Evolutionary conservation across 2,329 filamentous ascomycete species (phyloP), one percentile per base, ranked within the genome.

Genomic region (Delphinella strobiligena): DNA sequence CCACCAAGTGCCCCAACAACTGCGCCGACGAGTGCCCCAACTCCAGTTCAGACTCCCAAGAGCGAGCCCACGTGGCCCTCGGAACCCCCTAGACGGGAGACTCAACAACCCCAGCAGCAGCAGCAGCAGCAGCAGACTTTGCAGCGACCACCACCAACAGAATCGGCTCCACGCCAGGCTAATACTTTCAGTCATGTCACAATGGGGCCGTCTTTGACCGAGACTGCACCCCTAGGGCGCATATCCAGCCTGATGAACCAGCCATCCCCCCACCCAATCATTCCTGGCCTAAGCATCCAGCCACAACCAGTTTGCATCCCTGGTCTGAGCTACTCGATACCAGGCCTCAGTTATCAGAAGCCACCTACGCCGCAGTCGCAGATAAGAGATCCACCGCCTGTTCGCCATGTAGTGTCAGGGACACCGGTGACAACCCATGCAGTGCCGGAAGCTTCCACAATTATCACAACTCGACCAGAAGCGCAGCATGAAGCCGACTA

Each of bases 141-240:
- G 22, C 12, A 7, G 12, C 22, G 22, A 27, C 12, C 22, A 27
- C n/a, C n/a, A n/a, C n/a, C n/a, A n/a, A n/a, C n/a, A n/a, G n/a
- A n/a, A n/a, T n/a, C n/a, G n/a, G n/a, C n/a, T n/a, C n/a, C n/a
- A n/a, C n/a, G n/a, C n/a, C n/a, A n/a, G n/a, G 12, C 34, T 11
- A 41, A 33, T 17, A 41, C 34, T 17, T 41, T 41, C 19, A 41
- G 39, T 37, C 39, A 41, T 19, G 39, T 34, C 19, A 34, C 36
- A 16, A 34, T 41, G n/a, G 39, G 36, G 11, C 39, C 39, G 17
- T 41, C 39, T 3, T 33, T 33, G 11, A 41, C 34, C 12, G 32
- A 41, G 10, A 41, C 39, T 27, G 39, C 39, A 17, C 39, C 39
- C 29, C 19, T 37, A 11, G 24, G 7, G 22, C 22, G 22, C 12